Percentiles rank a stretch among this genome's conserved stretches.
Conservation (phyloP, 2,329 filamentous ascomycete species). For the Venturia effusa region DNA sequence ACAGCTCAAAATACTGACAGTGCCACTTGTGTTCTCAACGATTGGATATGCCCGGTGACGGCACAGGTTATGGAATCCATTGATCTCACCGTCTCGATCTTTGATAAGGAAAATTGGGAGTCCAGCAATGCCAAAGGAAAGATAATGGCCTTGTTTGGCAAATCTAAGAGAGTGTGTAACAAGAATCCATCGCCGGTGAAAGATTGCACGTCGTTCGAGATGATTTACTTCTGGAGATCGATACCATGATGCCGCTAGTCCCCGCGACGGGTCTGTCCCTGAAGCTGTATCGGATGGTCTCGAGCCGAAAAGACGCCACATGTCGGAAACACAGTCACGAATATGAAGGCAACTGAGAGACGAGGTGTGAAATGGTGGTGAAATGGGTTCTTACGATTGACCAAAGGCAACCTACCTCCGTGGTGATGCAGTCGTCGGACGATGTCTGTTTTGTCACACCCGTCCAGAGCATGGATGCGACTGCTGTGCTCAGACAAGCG, state of each 20-base stretch:
- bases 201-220: slow-evolving; percentile 46
- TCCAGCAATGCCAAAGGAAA: slow-evolving; percentile 44
- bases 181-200: slow-evolving; percentile 46
- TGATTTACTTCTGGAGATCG: slow-evolving; percentile 37
- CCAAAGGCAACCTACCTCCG: too few relatives aligned
- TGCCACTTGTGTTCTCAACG: slow-evolving; percentile 39
- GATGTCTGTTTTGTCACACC: too few relatives aligned
- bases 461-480: too few relatives aligned
- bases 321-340: neutral
- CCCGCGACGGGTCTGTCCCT: neutral
- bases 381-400: too few relatives aligned
- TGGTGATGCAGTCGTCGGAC: too few relatives aligned
- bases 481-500: neutral
- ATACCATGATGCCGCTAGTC: slow-evolving; percentile 5
- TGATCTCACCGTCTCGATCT: slow-evolving; percentile 41
- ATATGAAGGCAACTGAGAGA: too few relatives aligned
- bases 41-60: slow-evolving; percentile 51
- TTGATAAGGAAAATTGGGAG: slow-evolving; percentile 44
- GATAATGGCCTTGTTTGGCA: slow-evolving; percentile 43
- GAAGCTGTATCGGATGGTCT: neutral
- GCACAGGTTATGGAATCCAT: slow-evolving; percentile 54
- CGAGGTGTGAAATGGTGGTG: neutral
- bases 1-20: slow-evolving; percentile 44
- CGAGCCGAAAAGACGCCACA: slow-evolving; percentile 3
- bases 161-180: slow-evolving; percentile 43